These are phyloP conservation scores for Geopyxis carbonaria DNA, from an alignment of 495 filamentous ascomycete genomes.

Conservation along the genomic window DNA sequence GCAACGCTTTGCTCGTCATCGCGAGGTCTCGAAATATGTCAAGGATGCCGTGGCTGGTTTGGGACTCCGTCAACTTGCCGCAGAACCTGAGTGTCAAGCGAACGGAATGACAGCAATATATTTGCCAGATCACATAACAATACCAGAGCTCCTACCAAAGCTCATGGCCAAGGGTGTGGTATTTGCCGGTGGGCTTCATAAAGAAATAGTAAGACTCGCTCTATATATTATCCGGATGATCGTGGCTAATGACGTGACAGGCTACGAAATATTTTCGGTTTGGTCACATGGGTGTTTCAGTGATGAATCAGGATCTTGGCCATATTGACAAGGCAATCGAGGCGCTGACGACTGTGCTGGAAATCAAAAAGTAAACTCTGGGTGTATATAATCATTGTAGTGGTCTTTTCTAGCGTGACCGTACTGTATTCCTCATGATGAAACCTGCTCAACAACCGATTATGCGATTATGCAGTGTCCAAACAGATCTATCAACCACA, in stretches of 20 bases:
- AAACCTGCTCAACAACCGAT: too few species aligned
- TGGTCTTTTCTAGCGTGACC: too few species aligned
- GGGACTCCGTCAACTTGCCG: conserved; percentile 70
- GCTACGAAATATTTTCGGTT: conserved; percentile 41
- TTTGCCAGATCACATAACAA: conserved; percentile 65
- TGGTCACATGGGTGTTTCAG: conserved; percentile 93
- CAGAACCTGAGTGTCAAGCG: conserved; percentile 74
- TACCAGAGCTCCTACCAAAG: conserved; percentile 67
- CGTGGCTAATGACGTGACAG: background rate
- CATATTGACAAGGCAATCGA: conserved; percentile 72
- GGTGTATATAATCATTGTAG: too few species aligned
- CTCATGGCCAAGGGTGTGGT: conserved; percentile 80
- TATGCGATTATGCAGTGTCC: too few species aligned
- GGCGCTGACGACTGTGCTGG: conserved; percentile 54
- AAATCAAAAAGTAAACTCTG: too few species aligned
- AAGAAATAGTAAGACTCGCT: conserved; percentile 37
- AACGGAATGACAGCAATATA: conserved; percentile 97
- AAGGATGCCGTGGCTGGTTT: conserved; percentile 64
- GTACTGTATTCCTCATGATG: too few species aligned
- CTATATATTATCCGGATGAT: background rate
- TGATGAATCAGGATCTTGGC: conserved; percentile 36
- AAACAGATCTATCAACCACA: too few species aligned
- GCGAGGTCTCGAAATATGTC: conserved; percentile 55
- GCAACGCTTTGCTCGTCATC: conserved; percentile 66
- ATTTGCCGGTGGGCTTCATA: conserved; percentile 89